A percentile compares a stretch with the other conserved stretches of the same genome.
Evolutionary conservation across 345 rosid genomes (phyloP).

Genomic region (Limnanthes douglasii): DNA sequence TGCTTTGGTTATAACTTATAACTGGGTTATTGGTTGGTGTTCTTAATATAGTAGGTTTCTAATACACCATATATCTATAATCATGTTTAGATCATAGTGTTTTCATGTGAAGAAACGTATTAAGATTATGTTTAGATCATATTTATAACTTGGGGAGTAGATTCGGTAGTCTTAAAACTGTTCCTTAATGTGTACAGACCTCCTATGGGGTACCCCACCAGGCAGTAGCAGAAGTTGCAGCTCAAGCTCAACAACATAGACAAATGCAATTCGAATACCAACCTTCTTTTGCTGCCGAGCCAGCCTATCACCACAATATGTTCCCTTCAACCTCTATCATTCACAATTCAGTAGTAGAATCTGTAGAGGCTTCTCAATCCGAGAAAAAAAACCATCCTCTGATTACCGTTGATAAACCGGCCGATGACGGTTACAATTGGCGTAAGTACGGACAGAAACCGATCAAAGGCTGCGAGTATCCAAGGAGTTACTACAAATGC

Average conservation of each 20-base stretch:
- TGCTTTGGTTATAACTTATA: no score
- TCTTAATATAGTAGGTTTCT: neutral
- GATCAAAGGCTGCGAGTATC: slow-evolving; percentile 85
- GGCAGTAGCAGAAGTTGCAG: slow-evolving; percentile 3
- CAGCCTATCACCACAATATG: slow-evolving; percentile 26
- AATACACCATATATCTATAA: neutral
- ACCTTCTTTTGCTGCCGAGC: slow-evolving; percentile 20
- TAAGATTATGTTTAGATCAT: no score
- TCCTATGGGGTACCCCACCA: slow-evolving; percentile 77
- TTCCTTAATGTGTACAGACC: slow-evolving; percentile 32
- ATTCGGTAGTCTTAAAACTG: no score
- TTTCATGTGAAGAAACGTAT: neutral
- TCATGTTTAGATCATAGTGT: neutral
- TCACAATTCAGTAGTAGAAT: slow-evolving; percentile 19
- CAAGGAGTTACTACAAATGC: slow-evolving; percentile 95
- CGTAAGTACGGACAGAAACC: slow-evolving; percentile 95
- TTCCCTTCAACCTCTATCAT: slow-evolving; percentile 22
- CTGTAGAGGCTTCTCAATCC: slow-evolving; percentile 33
- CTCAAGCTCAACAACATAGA: slow-evolving; percentile 10
- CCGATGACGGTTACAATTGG: slow-evolving; percentile 94
- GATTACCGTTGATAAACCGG: slow-evolving; percentile 57
- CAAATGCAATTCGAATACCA: slow-evolving; percentile 9
- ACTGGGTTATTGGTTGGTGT: no score
- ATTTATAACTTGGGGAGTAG: no score
- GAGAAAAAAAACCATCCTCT: slow-evolving; percentile 37